Evolutionary conservation across 2,329 filamentous ascomycete species (phyloP).

Genomic region (Calonectria hongkongensis): DNA sequence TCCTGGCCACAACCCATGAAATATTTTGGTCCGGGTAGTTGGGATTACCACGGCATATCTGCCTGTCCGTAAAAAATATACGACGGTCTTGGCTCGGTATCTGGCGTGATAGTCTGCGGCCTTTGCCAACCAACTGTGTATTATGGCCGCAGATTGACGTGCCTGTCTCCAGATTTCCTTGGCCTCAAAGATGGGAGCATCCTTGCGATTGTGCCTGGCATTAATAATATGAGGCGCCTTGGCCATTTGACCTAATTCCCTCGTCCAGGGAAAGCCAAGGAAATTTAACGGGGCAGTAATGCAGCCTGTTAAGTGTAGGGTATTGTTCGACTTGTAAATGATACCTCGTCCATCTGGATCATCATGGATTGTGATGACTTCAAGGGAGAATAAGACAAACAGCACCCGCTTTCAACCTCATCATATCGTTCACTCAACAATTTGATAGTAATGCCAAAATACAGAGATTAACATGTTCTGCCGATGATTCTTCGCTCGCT

Average conservation of each 20-base stretch:
- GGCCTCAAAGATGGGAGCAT: not conserved
- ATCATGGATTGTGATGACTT: not conserved
- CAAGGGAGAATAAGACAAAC: not conserved
- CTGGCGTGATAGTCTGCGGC: not conserved
- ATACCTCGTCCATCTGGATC: not conserved
- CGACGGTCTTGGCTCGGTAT: not conserved
- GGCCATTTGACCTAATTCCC: constrained; percentile 2
- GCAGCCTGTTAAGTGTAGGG: not conserved
- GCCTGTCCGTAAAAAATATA: not conserved
- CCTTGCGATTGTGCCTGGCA: not conserved
- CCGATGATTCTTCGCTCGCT: not conserved
- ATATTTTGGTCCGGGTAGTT: not conserved
- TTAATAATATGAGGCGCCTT: not conserved
- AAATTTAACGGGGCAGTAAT: not conserved
- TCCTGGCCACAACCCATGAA: constrained; percentile 3
- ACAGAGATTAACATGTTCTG: no score
- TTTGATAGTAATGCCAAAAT: not conserved
- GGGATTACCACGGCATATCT: not conserved
- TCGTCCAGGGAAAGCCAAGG: not conserved
- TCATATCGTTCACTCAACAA: not conserved
- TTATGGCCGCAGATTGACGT: not conserved
- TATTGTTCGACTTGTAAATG: not conserved
- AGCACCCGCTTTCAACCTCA: no score
- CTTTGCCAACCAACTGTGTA: not conserved
- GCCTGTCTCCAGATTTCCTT: not conserved